Evolutionary conservation across 2,329 filamentous ascomycete genomes (phyloP).

Genomic region (Colletotrichum sidae): DNA sequence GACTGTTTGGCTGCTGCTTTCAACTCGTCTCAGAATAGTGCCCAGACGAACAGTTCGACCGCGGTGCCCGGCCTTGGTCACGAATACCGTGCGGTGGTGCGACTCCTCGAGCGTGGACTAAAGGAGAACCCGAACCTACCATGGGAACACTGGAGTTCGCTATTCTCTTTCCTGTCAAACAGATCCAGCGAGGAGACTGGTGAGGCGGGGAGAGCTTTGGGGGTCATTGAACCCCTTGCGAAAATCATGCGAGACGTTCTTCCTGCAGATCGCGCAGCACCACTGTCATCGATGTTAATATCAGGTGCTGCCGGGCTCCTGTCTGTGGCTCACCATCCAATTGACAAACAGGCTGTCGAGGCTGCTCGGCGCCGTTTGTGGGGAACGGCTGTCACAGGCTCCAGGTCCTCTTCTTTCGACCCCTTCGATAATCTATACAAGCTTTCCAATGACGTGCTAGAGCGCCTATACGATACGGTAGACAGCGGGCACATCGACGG

Average conservation of each 20-base stretch:
- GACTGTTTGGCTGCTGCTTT: constrained; percentile 41
- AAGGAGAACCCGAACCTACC: constrained; percentile 60
- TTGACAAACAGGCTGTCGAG: constrained; percentile 73
- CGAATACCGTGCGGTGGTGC: constrained; percentile 77
- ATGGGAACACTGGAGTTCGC: constrained; percentile 58
- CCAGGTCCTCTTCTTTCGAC: constrained; percentile 61
- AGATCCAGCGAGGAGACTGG: constrained; percentile 73
- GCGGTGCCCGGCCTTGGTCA: constrained; percentile 66
- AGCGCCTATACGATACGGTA: constrained; percentile 63
- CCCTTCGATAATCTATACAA: constrained; percentile 76
- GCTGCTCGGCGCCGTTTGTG: constrained; percentile 74
- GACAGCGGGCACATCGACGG: constrained; percentile 51
- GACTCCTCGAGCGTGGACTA: constrained; percentile 74
- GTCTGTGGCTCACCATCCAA: constrained; percentile 63
- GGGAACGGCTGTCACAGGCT: constrained; percentile 61
- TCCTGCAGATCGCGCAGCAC: constrained; percentile 37
- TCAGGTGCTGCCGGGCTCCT: constrained; percentile 57
- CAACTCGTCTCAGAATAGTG: constrained; percentile 53
- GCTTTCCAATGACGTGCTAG: constrained; percentile 65
- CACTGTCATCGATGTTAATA: constrained; percentile 44
- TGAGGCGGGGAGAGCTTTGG: constrained; percentile 73
- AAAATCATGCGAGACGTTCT: constrained; percentile 60
- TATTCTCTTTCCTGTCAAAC: constrained; percentile 68
- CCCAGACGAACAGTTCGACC: constrained; percentile 52
- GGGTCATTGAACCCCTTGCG: constrained; percentile 78